Conservation (phyloP, 768 basidiomycete genomes). For the Rhodotorula toruloides region DNA sequence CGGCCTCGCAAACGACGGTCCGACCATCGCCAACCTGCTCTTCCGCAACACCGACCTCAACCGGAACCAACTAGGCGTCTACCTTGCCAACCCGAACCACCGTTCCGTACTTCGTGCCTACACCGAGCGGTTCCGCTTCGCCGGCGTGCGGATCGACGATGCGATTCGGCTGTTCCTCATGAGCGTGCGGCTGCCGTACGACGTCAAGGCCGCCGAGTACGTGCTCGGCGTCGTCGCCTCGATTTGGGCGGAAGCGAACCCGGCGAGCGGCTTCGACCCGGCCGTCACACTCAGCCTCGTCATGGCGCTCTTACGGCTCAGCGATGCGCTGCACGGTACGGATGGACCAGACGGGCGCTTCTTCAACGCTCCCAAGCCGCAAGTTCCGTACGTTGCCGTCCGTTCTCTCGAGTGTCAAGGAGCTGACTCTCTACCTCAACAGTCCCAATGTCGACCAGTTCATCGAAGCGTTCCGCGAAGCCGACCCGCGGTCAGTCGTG, state of each 20-base stretch:
- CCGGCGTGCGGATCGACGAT: constrained; percentile 74
- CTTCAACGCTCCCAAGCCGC: neutral
- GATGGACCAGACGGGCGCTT: constrained; percentile 13
- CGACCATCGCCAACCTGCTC: constrained; percentile 61
- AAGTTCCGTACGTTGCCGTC: constrained; percentile 25
- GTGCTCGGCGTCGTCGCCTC: constrained; percentile 77
- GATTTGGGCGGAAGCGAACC: constrained; percentile 87
- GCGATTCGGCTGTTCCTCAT: constrained; percentile 84
- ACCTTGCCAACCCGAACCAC: constrained; percentile 68
- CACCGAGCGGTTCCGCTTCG: constrained; percentile 80
- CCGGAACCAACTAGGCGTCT: constrained; percentile 73
- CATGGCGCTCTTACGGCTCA: constrained; percentile 76
- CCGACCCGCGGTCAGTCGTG: constrained; percentile 65
- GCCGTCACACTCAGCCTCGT: constrained; percentile 64
- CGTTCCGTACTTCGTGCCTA: constrained; percentile 73
- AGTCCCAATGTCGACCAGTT: constrained; percentile 63
- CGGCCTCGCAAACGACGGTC: constrained; percentile 59
- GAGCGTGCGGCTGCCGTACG: constrained; percentile 63
- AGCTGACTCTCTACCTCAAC: neutral
- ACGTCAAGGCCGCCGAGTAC: constrained; percentile 56
- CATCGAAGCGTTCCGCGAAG: constrained; percentile 70
- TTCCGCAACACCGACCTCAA: constrained; percentile 82
- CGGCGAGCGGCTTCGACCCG: constrained; percentile 49
- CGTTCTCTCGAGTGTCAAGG: constrained; percentile 33
- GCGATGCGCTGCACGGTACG: constrained; percentile 68